Percentiles rank a stretch among this genome's conserved stretches.
These are phyloP conservation scores for Penicillium roqueforti DNA, from an alignment of 495 filamentous ascomycete genomes.

Conservation along the genomic window DNA sequence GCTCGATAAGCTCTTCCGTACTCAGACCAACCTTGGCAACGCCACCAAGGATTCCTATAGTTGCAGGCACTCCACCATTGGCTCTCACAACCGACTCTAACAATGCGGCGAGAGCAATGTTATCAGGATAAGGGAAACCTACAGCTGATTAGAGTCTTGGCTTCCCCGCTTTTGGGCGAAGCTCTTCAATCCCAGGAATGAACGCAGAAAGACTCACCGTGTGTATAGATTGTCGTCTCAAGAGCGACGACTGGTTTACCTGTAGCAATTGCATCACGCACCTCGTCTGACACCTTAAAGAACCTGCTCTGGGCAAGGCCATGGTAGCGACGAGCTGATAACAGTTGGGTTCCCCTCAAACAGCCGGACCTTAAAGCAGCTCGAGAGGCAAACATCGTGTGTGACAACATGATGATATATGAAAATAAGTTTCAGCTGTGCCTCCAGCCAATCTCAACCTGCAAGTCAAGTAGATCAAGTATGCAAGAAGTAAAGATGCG, in stretches of 20 bases:
- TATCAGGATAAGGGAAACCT: slow-evolving; percentile 84
- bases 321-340: slow-evolving; percentile 29
- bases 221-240: slow-evolving; percentile 86
- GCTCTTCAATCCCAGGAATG: background rate
- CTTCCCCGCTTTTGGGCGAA: slow-evolving; percentile 9
- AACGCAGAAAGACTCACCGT: slow-evolving; percentile 46
- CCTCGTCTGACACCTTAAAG: slow-evolving; percentile 75
- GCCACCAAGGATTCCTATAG: slow-evolving; percentile 79
- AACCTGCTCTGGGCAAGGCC: slow-evolving; percentile 46
- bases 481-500: slow-evolving; percentile 14
- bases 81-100: slow-evolving; percentile 73
- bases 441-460: background rate
- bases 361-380: slow-evolving; percentile 22
- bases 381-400: slow-evolving; percentile 31
- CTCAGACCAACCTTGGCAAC: slow-evolving; percentile 74
- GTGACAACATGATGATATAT: slow-evolving; percentile 1
- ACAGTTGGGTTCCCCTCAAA: slow-evolving; percentile 14
- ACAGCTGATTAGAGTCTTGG: slow-evolving; percentile 32
- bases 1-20: slow-evolving; percentile 61
- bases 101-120: slow-evolving; percentile 60
- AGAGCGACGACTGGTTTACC: slow-evolving; percentile 83
- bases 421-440: background rate
- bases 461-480: slow-evolving; percentile 3
- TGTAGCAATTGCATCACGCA: slow-evolving; percentile 65
- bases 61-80: slow-evolving; percentile 87